phyloP scores from a whole-genome alignment of 768 basidiomycete species.

The Kwoniella sp. region DNA sequence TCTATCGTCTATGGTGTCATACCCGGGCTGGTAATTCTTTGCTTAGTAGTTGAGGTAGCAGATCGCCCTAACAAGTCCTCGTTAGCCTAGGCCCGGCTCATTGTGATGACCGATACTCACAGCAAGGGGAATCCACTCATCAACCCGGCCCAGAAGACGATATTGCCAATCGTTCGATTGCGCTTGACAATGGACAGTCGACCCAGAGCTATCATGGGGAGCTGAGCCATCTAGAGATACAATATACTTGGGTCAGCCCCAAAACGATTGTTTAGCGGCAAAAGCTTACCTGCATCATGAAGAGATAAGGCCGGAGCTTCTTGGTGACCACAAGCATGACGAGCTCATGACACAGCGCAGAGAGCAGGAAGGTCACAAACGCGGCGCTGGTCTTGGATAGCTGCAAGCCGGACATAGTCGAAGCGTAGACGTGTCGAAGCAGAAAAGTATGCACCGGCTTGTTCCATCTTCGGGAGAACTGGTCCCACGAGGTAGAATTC shows the following conservation, averaged over 20 bases:
- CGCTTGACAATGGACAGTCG: conserved; percentile 70
- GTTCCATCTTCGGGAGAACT: conserved; percentile 98
- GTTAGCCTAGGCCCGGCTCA: neutral
- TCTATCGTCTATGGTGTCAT: too few relatives aligned
- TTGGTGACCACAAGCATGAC: conserved; percentile 94
- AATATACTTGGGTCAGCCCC: neutral
- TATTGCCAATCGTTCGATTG: conserved; percentile 66
- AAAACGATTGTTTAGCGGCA: neutral
- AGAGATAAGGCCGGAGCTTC: conserved; percentile 87
- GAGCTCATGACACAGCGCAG: conserved; percentile 84
- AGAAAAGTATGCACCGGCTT: conserved; percentile 81
- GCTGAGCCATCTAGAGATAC: conserved; percentile 66
- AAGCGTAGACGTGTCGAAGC: conserved; percentile 89
- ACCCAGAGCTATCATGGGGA: conserved; percentile 81
- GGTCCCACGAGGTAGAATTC: conserved; percentile 96
- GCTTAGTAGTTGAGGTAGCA: conserved; percentile 21
- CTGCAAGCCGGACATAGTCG: conserved; percentile 71
- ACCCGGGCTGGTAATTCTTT: too few relatives aligned
- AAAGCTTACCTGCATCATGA: conserved; percentile 61
- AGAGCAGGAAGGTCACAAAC: conserved; percentile 85
- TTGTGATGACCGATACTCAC: conserved; percentile 27
- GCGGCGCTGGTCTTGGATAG: conserved; percentile 76
- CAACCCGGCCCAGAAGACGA: conserved; percentile 91
- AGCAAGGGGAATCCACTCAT: conserved; percentile 82
- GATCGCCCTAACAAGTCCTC: conserved; percentile 10